Conservation (phyloP, 2,329 filamentous ascomycete species). For the Teratosphaeria destructans region DNA sequence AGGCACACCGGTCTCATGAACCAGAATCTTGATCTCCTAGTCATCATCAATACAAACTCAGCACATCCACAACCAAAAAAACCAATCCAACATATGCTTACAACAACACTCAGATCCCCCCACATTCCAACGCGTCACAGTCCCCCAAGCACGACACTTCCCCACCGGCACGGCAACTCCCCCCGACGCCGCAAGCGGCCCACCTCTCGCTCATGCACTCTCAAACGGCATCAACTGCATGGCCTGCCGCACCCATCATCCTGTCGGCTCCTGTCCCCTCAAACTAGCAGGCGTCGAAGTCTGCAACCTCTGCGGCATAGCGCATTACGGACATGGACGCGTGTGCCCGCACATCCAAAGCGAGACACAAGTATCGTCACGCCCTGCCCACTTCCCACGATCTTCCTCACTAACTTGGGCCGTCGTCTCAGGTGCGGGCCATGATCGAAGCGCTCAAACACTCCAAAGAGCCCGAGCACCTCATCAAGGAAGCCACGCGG, state of each 20-base stretch:
- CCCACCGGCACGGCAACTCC: conserved; percentile 1
- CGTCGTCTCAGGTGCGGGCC: conserved; percentile 42
- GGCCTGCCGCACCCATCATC: conserved; percentile 46
- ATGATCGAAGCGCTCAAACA: conserved; percentile 54
- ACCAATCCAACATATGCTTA: conserved; percentile 1
- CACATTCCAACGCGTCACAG: conserved; percentile 13
- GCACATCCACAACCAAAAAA: not conserved
- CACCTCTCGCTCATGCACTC: conserved; percentile 1
- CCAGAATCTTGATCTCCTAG: not conserved
- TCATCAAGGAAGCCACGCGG: conserved; percentile 44
- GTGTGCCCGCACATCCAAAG: conserved; percentile 54
- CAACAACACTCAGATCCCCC: conserved; percentile 1
- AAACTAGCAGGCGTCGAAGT: conserved; percentile 49
- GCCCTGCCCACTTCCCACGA: not conserved
- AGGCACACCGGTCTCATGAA: not conserved
- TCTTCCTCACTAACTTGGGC: not conserved
- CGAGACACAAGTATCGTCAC: conserved; percentile 34
- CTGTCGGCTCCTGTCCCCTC: conserved; percentile 49
- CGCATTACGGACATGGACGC: conserved; percentile 46
- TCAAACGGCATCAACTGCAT: conserved; percentile 33
- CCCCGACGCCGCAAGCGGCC: not conserved
- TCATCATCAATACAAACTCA: not conserved
- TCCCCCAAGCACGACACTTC: not conserved
- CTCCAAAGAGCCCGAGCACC: conserved; percentile 44
- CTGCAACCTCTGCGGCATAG: conserved; percentile 55